phyloP scores from a whole-genome alignment of 1,284 basidiomycete genomes.

The Moesziomyces sp. region DNA sequence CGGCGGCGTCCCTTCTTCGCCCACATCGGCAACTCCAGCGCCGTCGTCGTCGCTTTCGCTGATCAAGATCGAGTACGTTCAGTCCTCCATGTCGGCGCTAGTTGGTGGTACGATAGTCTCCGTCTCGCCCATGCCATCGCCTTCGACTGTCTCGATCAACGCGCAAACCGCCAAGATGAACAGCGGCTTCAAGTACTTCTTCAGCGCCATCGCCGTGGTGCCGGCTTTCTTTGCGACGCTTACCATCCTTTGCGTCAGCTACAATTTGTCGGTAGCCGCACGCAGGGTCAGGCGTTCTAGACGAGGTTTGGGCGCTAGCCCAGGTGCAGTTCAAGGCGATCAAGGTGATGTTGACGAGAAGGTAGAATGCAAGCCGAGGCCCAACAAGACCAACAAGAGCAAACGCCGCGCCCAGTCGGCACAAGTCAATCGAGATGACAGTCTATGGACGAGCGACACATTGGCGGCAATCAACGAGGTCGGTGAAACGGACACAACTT shows the following conservation, averaged over 20 bases:
- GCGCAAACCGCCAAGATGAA: constrained; percentile 6
- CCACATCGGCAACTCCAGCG: not conserved
- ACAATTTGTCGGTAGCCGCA: constrained; percentile 4
- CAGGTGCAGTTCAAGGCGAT: not conserved
- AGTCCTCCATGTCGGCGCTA: constrained; percentile 3
- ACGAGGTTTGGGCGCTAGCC: not conserved
- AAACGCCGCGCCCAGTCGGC: too few relatives aligned
- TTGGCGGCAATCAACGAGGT: too few relatives aligned
- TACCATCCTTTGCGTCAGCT: not conserved
- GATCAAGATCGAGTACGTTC: not conserved
- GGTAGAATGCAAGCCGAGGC: not conserved
- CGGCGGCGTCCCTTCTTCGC: not conserved
- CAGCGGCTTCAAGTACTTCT: not conserved
- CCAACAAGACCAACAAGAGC: not conserved
- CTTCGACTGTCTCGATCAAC: not conserved
- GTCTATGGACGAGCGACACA: too few relatives aligned
- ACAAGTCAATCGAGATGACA: too few relatives aligned
- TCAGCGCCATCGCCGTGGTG: constrained; percentile 1
- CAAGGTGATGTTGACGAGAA: not conserved
- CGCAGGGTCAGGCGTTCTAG: not conserved
- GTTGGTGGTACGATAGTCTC: constrained; percentile 11
- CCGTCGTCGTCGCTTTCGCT: not conserved
- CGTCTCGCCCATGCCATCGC: not conserved
- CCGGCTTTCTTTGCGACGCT: constrained; percentile 1
- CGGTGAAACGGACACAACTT: too few relatives aligned